Evolutionary conservation across 208 protist species (phyloP), one percentile per base, ranked within the genome.

Genomic region (Leishmania guyanensis): DNA sequence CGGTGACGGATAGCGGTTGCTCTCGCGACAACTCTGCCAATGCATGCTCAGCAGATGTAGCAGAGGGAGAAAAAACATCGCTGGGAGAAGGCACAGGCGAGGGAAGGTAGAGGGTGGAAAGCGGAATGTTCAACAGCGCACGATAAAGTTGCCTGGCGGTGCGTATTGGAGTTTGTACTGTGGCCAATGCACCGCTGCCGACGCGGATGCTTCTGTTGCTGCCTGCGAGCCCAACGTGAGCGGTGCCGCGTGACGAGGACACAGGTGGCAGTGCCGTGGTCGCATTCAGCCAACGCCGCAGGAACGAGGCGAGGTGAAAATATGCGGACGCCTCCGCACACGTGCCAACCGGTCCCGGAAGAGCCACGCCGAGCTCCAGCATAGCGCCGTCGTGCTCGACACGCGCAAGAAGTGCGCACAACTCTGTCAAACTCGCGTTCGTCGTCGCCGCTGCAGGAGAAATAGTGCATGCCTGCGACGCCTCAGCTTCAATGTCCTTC

Each of bases 61-160:
- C 20, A 26, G 22, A 8, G 26, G 43, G 14, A 22, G 3, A 48
- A 53, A 72, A 22, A 20, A 5, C 14, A 10, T 12, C 64, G n/a
- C 36, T 17, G 26, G 39, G 4, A 29, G n/a, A 46, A 20, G 6
- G 2, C 36, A 12, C 29, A n/a, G 62, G 5, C 46, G 77, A 22
- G 22, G 77, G 77, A 8, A 81, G 36, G 53, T 36, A 82, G 22
- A 82, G 78, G 39, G 20, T 29, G 8, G 54, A 77, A 22, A 80
- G 82, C 5, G 90, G 90, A 77, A 93, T 85, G 80, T 85, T 85
- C 26, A 80, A 66, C 72, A 93, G 74, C 1, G 90, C 90, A 6
- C 79, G 71, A 62, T 91, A 91, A 5, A 88, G 85, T 46, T 84
- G 78, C 8, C 51, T 56, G 0, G 74, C 51, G n/a, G 62, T 69